Base-by-base conservation (phyloP, 208 protist genomes). In the Angomonas deanei region DNA sequence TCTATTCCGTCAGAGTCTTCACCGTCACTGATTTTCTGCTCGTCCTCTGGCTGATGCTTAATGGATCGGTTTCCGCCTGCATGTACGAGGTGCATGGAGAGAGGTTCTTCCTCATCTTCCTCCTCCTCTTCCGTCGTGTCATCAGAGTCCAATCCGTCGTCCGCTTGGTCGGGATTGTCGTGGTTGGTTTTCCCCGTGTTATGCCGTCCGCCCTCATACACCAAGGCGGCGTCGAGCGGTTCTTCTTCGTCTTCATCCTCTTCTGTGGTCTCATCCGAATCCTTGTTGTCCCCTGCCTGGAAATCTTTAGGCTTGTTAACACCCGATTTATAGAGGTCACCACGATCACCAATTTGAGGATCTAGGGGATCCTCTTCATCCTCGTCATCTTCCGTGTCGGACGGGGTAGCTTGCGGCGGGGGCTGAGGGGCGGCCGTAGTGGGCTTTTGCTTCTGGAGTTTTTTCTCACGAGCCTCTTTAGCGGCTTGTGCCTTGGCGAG, bases 61-160 rank as follows among this genome's bases (percentile, higher is more conserved):
- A 23, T 48, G 33, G 56, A 13, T 23, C 61, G 47, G 27, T 28
- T 39, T 15, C 59, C 68, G 10, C 38, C 71, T 48, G 56, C 61
- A 28, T 57, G 66, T 2, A 72, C 60, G 1, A 72, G 32, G 23
- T 65, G 55, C 24, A 72, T 50, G 21, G 64, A 49, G 5, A 72
- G 34, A 17, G 66, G 66, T 47, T 64, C 39, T 19, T 65, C 60
- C n/a, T 56, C 60, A 32, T 48, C 58, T 24, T 56, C 60, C 26
- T 42, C 36, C 15, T 8, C 8, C 15, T 42, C 36, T 15, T 42
- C 36, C 17, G 39, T 19, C 3, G 28, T 31, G 32, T 21, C 6
- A 10, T 26, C 6, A 36, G 10, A 19, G 33, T 61, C n/a, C 5
- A 21, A 34, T 28, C 38, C 2, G 58, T 42, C 36, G 15, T 42